Conservation (phyloP, 768 basidiomycete genomes). For the Galerina marginata region DNA sequence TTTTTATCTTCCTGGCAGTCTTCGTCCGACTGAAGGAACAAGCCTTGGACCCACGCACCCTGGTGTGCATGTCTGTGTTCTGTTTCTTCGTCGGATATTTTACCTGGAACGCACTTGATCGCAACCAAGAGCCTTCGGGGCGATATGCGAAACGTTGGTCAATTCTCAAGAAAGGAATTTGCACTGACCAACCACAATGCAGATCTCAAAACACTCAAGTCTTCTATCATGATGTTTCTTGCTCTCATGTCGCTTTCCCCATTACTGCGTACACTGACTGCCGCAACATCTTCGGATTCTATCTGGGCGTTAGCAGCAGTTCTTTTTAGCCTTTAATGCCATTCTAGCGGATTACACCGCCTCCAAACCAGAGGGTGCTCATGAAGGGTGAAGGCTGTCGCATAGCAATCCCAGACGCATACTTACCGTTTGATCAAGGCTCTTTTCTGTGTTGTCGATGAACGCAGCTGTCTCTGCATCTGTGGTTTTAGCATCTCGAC, state of each 20-base stretch:
- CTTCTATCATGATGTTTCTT: constrained; percentile 86
- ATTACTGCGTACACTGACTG: constrained; percentile 88
- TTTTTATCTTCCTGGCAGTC: constrained; percentile 81
- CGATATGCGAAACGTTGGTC: constrained; percentile 39
- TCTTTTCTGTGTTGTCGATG: constrained; percentile 85
- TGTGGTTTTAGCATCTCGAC: constrained; percentile 90
- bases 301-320: constrained; percentile 94
- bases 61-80: constrained; percentile 67
- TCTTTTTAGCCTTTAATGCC: constrained; percentile 79
- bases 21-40: constrained; percentile 75
- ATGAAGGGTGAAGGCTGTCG: constrained; percentile 58
- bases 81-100: constrained; percentile 67
- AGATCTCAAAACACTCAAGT: constrained; percentile 80
- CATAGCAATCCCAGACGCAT: constrained; percentile 4
- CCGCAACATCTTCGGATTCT: constrained; percentile 94
- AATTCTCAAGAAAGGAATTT: neutral
- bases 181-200: constrained; percentile 4
- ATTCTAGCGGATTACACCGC: constrained; percentile 84
- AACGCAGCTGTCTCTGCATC: constrained; percentile 93
- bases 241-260: constrained; percentile 90
- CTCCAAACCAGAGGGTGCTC: constrained; percentile 46
- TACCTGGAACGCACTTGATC: constrained; percentile 63
- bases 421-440: constrained; percentile 43
- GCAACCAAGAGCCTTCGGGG: constrained; percentile 28
- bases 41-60: constrained; percentile 67